Percentiles rank a stretch among this genome's conserved stretches.
These are phyloP conservation scores for Sanghuangporus sanghuang DNA, from an alignment of 1,284 basidiomycete genomes.

Conservation along the genomic window DNA sequence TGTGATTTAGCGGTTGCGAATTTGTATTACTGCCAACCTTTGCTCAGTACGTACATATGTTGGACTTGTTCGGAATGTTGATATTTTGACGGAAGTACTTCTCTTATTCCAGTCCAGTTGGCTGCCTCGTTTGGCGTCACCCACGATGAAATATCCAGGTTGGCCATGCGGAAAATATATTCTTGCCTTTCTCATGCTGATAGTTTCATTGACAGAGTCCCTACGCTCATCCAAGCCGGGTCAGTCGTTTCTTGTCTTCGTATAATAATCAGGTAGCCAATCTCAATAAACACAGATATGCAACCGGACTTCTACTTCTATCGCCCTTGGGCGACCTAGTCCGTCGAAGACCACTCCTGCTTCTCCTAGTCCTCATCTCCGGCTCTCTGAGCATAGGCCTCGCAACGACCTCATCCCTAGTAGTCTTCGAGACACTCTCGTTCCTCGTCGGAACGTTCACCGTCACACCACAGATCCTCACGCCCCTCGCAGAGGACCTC, in stretches of 20 bases:
- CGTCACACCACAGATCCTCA: slow-evolving; percentile 54
- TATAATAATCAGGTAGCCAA: background rate
- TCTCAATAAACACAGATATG: slow-evolving; percentile 37
- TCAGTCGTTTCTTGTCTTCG: slow-evolving; percentile 9
- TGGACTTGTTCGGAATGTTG: background rate
- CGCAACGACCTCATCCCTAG: slow-evolving; percentile 42
- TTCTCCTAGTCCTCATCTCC: slow-evolving; percentile 42
- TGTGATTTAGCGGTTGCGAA: slow-evolving; percentile 25
- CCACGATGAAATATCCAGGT: slow-evolving; percentile 31
- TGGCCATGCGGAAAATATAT: background rate
- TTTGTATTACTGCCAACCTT: slow-evolving; percentile 36
- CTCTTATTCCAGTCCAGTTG: slow-evolving; percentile 20
- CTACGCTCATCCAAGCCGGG: slow-evolving; percentile 36
- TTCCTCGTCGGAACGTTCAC: slow-evolving; percentile 53
- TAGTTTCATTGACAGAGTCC: slow-evolving; percentile 23
- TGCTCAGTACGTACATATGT: slow-evolving; percentile 29
- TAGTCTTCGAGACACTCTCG: slow-evolving; percentile 49
- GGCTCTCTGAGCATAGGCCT: slow-evolving; percentile 51
- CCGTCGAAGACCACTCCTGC: slow-evolving; percentile 49
- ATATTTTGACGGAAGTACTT: background rate
- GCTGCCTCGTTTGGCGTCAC: slow-evolving; percentile 24
- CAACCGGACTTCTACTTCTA: slow-evolving; percentile 53
- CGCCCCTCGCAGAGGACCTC: slow-evolving; percentile 63
- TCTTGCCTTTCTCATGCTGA: background rate
- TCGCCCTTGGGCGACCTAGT: slow-evolving; percentile 66